phyloP scores from a whole-genome alignment of 2,329 filamentous ascomycete genomes.

The Shiraia bambusicola region DNA sequence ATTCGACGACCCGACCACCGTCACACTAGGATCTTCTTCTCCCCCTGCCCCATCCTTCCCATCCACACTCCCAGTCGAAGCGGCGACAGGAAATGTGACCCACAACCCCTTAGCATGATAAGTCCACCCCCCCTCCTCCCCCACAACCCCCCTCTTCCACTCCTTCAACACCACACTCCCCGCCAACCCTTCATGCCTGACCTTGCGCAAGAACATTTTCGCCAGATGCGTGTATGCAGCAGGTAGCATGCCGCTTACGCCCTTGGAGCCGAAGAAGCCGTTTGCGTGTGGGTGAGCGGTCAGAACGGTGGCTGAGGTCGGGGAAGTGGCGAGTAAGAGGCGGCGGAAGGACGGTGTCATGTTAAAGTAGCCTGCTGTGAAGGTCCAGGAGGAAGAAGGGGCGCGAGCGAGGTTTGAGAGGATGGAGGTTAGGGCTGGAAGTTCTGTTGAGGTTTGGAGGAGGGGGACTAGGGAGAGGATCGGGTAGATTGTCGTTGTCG shows the following conservation, averaged over 20 bases:
- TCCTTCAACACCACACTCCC: conserved; percentile 74
- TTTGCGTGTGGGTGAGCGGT: conserved; percentile 93
- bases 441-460: conserved; percentile 84
- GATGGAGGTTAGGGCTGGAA: conserved; percentile 75
- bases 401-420: conserved; percentile 69
- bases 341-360: conserved; percentile 81
- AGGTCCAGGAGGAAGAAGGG: conserved; percentile 78
- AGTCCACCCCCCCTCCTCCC: conserved; percentile 84
- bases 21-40: conserved; percentile 70
- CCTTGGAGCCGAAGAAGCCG: conserved; percentile 87
- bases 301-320: conserved; percentile 74
- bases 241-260: conserved; percentile 86
- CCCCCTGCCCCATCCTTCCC: conserved; percentile 48
- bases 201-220: conserved; percentile 72
- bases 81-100: conserved; percentile 80
- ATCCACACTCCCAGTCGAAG: conserved; percentile 47
- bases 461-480: conserved; percentile 86
- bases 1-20: conserved; percentile 86
- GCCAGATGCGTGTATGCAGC: conserved; percentile 90
- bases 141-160: conserved; percentile 82
- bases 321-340: conserved; percentile 73
- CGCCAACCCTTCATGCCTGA: conserved; percentile 54
- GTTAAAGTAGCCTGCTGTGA: conserved; percentile 98
- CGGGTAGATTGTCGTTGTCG: conserved; percentile 70
- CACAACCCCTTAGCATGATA: conserved; percentile 97